Evolutionary conservation across 73 alveolate genomes (phyloP), one percentile per base, ranked within the genome.

Genomic region (Paramecium sonneborni): DNA sequence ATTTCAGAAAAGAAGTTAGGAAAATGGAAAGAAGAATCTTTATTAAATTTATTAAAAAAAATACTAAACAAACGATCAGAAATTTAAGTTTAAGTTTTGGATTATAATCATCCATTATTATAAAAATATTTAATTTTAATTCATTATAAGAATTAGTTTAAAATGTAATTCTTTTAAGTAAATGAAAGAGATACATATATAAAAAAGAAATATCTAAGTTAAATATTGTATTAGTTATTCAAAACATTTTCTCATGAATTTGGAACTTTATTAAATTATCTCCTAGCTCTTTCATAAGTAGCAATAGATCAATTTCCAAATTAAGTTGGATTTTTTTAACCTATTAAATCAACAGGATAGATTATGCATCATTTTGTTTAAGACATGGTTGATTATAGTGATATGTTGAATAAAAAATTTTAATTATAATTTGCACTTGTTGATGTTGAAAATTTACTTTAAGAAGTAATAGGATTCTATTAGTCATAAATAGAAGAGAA

Each of bases 211-310:
- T 79, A 39, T 79, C 8, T 46, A 23, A 18, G 30, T 1, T 2
- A 21, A 11, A 79, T 79, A 10, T 12, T 79, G 24, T 24, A 38
- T 11, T 79, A 79, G 15, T 79, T 79, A 44, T 46, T 79, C 28
- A 32, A 62, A 8, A 20, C 90, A 20, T 23, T 79, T 23, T 43
- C 76, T 2, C 90, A 79, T 79, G 90, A 79, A 46, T 79, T 79
- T 15, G 74, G 74, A 39, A 79, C 90, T 28, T 79, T 35, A 24
- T 18, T 79, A 41, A 79, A 79, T 41, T 79, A 79, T 79, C 41
- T 79, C 10, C 23, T 79, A 6, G 90, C 90, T 10, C 3, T 79
- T n/a, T 21, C 90, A 9, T 39, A 79, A 79, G 90, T 79, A 23
- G 90, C 76, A n/a, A 24, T 20, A 41, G 69, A 79, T 9, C 8